Evolutionary conservation across 2,329 filamentous ascomycete species (phyloP), one percentile per base, ranked within the genome.

Genomic region (Calonectria pauciramosa): DNA sequence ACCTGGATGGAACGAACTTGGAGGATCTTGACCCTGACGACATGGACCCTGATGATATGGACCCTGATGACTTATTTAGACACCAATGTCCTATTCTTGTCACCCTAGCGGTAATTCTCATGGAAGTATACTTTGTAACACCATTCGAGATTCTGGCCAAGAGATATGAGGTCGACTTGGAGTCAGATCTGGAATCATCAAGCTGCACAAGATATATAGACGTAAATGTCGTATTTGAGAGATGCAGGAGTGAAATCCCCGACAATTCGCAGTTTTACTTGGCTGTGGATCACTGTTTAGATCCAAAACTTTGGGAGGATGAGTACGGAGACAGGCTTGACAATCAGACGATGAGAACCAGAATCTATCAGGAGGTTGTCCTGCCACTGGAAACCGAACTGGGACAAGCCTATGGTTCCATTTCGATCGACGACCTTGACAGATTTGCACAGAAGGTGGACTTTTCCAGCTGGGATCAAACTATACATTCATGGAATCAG

Each of bases 81-180:
- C 74, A 75, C 18, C 60, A 32, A 10, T 74, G 71, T 13, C 74
- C 74, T 1, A 52, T 32, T 1, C 54, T 75, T 16, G 63, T 75
- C 20, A 73, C 67, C 2, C 32, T 74, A 4, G 74, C 74, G 1
- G 52, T 71, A 11, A 65, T 75, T 32, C n/a, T 73, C 2, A 26
- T 75, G 30, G 73, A 75, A 18, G 36, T 75, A 9, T 73, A 70
- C 52, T 75, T 75, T 65, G 66, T 54, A 2, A 73, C 70, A 0
- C 60, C 73, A 1, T 75, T 75, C 20, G 60, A 71, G 0, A 41
- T 56, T 36, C 23, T 75, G 13, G 72, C 54, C 8, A 26, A 60
- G 28, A 70, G 51, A 18, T 71, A 23, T 52, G 49, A 71, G 3
- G 28, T 74, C 9, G n/a, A 54, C 8, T 9, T 68, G 8, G 54